Percentiles rank a stretch among this genome's conserved stretches.
These are phyloP conservation scores for Podospora comata DNA, from an alignment of 495 filamentous ascomycete genomes.

Conservation along the genomic window DNA sequence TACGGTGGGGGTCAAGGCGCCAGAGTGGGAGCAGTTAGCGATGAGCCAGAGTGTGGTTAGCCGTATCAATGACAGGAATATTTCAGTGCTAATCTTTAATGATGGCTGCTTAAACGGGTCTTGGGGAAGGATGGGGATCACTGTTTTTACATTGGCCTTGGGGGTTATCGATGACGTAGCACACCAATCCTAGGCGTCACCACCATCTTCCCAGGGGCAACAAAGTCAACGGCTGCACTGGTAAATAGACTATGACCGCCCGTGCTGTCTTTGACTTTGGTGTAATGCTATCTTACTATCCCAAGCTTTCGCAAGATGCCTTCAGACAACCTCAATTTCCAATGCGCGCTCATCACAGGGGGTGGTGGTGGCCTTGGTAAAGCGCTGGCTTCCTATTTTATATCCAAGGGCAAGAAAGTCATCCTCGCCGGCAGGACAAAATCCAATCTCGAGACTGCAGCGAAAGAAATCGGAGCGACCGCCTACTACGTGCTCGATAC, in stretches of 20 bases:
- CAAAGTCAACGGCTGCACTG: background rate
- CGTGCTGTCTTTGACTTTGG: no score
- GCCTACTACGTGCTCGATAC: slow-evolving; percentile 47
- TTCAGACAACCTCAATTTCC: slow-evolving; percentile 27
- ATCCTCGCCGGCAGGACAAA: slow-evolving; percentile 49
- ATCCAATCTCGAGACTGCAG: slow-evolving; percentile 37
- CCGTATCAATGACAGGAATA: background rate
- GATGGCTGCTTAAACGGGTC: background rate
- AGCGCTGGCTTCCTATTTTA: slow-evolving; percentile 42
- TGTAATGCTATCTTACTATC: no score
- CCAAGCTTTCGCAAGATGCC: background rate
- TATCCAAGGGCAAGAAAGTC: slow-evolving; percentile 43
- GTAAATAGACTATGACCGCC: no score
- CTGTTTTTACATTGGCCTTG: background rate
- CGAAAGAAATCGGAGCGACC: slow-evolving; percentile 37
- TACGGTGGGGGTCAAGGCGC: slow-evolving; percentile 48
- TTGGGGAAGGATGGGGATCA: background rate
- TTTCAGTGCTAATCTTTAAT: background rate
- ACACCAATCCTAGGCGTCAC: background rate
- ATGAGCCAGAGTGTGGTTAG: slow-evolving; percentile 45
- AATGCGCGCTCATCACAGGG: slow-evolving; percentile 45
- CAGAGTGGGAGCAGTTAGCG: slow-evolving; percentile 18
- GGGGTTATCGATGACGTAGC: background rate
- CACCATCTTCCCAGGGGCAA: background rate
- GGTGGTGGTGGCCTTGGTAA: slow-evolving; percentile 49